Percentiles rank a stretch among this genome's conserved stretches.
These are phyloP conservation scores for Apiospora saccharicola DNA, from an alignment of 2,329 filamentous ascomycete genomes.

Conservation along the genomic window DNA sequence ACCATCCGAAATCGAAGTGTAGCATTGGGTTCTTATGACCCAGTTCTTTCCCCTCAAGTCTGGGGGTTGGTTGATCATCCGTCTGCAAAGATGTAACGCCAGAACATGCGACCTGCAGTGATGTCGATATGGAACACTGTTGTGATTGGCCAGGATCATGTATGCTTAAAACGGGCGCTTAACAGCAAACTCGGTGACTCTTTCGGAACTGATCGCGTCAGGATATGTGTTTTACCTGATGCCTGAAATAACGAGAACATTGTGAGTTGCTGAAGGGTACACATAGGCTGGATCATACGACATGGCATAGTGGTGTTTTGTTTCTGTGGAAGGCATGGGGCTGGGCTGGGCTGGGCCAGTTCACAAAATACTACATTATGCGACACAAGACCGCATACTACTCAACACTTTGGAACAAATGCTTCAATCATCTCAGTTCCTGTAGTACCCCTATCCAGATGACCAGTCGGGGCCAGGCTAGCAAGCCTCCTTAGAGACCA, in stretches of 20 bases:
- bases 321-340: neutral
- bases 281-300: neutral
- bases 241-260: too few relatives aligned
- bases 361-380: neutral
- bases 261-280: neutral
- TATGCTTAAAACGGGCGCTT: neutral
- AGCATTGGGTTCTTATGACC: neutral
- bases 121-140: neutral
- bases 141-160: neutral
- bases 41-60: neutral
- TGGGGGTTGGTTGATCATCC: neutral
- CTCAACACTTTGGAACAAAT: neutral
- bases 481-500: neutral
- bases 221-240: neutral
- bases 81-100: neutral
- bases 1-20: neutral
- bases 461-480: neutral
- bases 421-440: neutral
- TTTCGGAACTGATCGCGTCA: neutral
- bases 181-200: neutral
- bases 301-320: neutral
- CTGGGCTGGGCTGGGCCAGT: neutral
- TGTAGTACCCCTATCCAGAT: neutral
- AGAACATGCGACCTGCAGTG: conserved; percentile 6
- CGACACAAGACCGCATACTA: neutral